phyloP scores from a whole-genome alignment of 2,329 filamentous ascomycete genomes.

The Colletotrichum sp. region DNA sequence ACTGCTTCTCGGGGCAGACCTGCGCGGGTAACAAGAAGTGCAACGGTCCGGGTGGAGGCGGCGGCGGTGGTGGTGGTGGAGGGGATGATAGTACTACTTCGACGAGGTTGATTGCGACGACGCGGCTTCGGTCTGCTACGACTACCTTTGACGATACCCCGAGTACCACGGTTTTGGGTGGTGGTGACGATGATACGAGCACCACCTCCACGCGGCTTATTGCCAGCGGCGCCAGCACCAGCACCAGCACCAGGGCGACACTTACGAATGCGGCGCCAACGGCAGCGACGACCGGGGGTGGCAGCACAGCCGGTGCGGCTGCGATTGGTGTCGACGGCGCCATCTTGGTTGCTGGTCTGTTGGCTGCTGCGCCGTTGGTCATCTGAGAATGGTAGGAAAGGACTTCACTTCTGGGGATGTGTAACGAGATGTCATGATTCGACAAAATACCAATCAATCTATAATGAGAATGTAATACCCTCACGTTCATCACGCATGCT shows the following conservation, averaged over 20 bases:
- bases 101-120: neutral
- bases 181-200: neutral
- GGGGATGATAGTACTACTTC: neutral
- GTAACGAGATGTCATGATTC: neutral
- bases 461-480: neutral
- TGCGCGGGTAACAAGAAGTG: slow-evolving; percentile 8
- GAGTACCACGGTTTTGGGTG: neutral
- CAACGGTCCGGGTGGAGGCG: neutral
- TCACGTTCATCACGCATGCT: neutral
- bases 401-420: neutral
- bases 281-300: neutral
- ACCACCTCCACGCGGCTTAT: slow-evolving; percentile 1
- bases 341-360: neutral
- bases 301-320: neutral
- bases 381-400: neutral
- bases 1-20: slow-evolving; percentile 21
- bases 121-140: neutral
- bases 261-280: neutral
- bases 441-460: neutral
- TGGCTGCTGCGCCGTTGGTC: neutral
- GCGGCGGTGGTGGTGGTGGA: neutral
- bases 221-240: neutral
- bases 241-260: neutral
- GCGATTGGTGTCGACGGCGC: neutral
- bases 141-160: neutral